Evolutionary conservation across 1,284 basidiomycete species (phyloP), one percentile per base, ranked within the genome.

Genomic region (Porodaedalea pini): DNA sequence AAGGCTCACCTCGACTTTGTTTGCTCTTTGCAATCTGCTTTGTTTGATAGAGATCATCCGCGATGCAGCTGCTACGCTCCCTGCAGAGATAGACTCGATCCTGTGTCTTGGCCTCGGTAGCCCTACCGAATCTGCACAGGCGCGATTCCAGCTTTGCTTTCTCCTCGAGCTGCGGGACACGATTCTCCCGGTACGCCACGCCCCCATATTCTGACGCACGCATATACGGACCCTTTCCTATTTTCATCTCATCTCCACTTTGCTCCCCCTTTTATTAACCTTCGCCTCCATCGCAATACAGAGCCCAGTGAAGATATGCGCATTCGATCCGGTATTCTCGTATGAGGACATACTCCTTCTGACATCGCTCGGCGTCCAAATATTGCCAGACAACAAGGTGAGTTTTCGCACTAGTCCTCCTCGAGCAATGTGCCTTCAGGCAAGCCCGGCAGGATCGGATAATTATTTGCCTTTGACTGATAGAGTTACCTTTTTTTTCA

Each of bases 101-200:
- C 69, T 89, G 49, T 90, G 88, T 69, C 77, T 90, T 15, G 87
- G 87, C 19, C 73, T 90, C 36, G 87, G 87, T 57, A 86, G 83
- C 68, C 87, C 87, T 10, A 72, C 75, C 6, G 67, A 71, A 48
- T 88, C 85, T 53, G 72, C 73, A 52, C 80, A 81, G 60, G 78
- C 87, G 41, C 79, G 84, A 56, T 79, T 78, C 27, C 87, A 90
- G 62, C 79, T 90, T 31, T 84, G 77, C 25, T 80, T 88, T 66
- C 76, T 90, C 61, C 73, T 81, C 47, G 74, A 77, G 57, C 67
- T 80, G 19, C 37, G 51, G 15, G 51, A 55, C 41, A 32, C 13
- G 39, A 53, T 49, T 7, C 47, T 47, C 15, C 40, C 41, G 37
- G 54, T 43, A 49, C 53, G 62, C 51, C 55, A 53, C 60, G 61